Conservation (phyloP, 305 asterid genomes). For the Fraxinus platypoda region DNA sequence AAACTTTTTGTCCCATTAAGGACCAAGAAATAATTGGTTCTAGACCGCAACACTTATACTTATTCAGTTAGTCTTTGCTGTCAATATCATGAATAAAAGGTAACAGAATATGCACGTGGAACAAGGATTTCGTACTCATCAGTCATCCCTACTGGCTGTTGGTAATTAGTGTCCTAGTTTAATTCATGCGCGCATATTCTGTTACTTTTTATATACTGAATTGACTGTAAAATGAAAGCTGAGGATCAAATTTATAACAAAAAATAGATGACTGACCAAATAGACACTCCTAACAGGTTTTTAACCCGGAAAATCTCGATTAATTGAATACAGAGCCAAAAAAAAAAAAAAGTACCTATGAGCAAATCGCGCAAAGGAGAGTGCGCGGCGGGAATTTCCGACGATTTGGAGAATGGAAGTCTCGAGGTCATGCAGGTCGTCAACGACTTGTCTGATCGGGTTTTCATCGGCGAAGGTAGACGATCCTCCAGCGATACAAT, state of each 20-base stretch:
- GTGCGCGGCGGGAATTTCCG: constrained; percentile 68
- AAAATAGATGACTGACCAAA: background rate
- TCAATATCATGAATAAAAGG: background rate
- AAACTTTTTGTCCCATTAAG: background rate
- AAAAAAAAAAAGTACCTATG: constrained; percentile 36
- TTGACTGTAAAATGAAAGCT: background rate
- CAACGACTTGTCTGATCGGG: constrained; percentile 81
- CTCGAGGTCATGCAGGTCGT: constrained; percentile 59
- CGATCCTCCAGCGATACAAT: constrained; percentile 32
- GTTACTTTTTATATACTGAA: background rate
- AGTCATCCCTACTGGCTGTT: background rate
- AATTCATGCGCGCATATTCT: background rate
- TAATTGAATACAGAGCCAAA: background rate
- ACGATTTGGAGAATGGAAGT: constrained; percentile 44
- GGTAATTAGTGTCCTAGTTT: background rate
- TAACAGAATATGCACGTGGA: background rate
- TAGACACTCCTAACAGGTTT: background rate
- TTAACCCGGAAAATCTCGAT: background rate
- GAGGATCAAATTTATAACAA: background rate
- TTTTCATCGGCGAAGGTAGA: constrained; percentile 43
- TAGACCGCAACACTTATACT: background rate
- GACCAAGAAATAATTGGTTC: too few species aligned
- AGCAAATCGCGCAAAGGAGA: constrained; percentile 81
- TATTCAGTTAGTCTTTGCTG: background rate
- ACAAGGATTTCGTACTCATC: background rate